phyloP scores from a whole-genome alignment of 345 rosid species.

The Dipteronia dyeriana region DNA sequence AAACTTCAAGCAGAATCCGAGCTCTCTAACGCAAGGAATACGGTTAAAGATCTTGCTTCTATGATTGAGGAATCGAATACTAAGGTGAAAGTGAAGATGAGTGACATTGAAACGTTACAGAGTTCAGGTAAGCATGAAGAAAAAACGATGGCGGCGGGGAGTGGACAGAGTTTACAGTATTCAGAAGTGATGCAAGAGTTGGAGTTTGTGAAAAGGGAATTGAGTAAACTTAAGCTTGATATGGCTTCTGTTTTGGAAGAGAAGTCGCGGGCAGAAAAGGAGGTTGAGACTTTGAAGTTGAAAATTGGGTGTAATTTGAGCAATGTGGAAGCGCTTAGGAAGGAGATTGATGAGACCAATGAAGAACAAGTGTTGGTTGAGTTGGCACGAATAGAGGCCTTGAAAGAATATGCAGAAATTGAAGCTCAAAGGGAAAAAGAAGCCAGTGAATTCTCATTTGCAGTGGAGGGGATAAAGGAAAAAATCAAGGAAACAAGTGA shows the following conservation, averaged over 20 bases:
- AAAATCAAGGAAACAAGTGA: conserved; percentile 34
- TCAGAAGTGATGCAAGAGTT: conserved; percentile 51
- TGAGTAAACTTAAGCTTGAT: conserved; percentile 76
- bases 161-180: conserved; percentile 26
- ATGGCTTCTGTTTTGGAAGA: conserved; percentile 57
- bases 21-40: conserved; percentile 42
- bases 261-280: conserved; percentile 58
- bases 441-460: conserved; percentile 32
- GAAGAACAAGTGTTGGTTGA: conserved; percentile 85
- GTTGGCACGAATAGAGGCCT: conserved; percentile 78
- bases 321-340: conserved; percentile 48
- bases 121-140: conserved; percentile 24
- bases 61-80: conserved; percentile 47
- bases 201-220: conserved; percentile 60
- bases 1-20: conserved; percentile 58
- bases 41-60: conserved; percentile 47
- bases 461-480: conserved; percentile 35
- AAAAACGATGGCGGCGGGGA: conserved; percentile 20
- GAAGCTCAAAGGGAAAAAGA: conserved; percentile 52
- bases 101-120: conserved; percentile 31
- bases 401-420: conserved; percentile 59
- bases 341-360: conserved; percentile 64
- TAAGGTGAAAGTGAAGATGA: conserved; percentile 29
- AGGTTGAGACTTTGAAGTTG: conserved; percentile 32
- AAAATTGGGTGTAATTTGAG: conserved; percentile 33